These are phyloP conservation scores for Colletotrichum spaethianum DNA, from an alignment of 2,329 filamentous ascomycete genomes.

Conservation along the genomic window DNA sequence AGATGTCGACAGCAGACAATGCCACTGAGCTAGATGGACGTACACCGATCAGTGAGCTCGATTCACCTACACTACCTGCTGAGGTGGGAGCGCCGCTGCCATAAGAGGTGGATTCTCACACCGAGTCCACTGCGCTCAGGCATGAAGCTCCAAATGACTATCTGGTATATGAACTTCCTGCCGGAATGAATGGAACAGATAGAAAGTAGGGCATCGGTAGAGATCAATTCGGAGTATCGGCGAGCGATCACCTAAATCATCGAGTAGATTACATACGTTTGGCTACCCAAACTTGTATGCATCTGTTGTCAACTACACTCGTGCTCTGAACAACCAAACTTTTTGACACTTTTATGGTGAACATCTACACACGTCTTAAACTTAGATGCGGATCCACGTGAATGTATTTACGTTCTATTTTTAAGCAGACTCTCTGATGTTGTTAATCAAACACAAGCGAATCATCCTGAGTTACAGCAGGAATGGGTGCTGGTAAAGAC, in stretches of 20 bases:
- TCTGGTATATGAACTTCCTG: conserved; percentile 6
- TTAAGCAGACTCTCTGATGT: not conserved
- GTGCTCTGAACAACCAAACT: no score
- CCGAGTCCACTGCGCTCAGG: not conserved
- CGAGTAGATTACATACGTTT: not conserved
- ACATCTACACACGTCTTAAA: no score
- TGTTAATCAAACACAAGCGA: no score
- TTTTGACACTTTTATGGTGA: not conserved
- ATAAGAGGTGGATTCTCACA: not conserved
- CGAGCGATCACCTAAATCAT: no score
- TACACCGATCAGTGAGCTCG: not conserved
- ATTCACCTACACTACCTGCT: not conserved
- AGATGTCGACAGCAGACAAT: not conserved
- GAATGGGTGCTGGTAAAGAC: not conserved
- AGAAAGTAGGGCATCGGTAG: no score
- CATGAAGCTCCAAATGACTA: not conserved
- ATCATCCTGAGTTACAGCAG: not conserved
- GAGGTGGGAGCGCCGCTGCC: conserved; percentile 1
- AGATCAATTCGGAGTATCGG: no score
- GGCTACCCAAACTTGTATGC: no score
- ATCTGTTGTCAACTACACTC: not conserved
- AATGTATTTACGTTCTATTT: not conserved
- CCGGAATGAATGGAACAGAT: not conserved
- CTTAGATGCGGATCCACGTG: not conserved
- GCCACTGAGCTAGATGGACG: conserved; percentile 10